A percentile compares a stretch with the other conserved stretches of the same genome.
phyloP scores from a whole-genome alignment of 345 rosid genomes.

The Citrus maxima region DNA sequence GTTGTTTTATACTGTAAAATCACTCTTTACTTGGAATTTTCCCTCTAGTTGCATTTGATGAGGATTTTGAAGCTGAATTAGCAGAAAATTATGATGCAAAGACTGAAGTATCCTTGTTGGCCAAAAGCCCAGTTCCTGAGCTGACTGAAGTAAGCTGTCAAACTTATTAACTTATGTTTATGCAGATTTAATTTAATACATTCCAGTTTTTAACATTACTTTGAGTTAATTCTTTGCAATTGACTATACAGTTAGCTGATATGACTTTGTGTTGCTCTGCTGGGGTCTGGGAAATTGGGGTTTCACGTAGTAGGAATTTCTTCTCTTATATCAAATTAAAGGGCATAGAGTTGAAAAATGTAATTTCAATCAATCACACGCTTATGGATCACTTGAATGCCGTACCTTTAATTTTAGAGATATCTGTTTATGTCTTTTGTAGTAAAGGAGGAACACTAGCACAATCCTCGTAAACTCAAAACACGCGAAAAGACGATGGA shows the following conservation, averaged over 20 bases:
- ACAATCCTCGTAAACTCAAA: background rate
- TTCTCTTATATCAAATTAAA: background rate
- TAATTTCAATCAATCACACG: background rate
- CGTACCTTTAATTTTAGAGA: background rate
- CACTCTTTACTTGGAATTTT: background rate
- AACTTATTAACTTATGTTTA: background rate
- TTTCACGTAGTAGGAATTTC: background rate
- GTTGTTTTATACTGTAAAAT: background rate
- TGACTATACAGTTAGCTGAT: background rate
- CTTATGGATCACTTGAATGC: background rate
- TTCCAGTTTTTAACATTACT: background rate
- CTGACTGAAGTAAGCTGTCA: slow-evolving; percentile 71
- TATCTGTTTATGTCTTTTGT: background rate
- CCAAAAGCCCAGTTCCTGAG: slow-evolving; percentile 66
- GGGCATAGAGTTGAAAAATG: background rate
- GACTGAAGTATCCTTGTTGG: slow-evolving; percentile 71
- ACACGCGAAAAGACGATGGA: background rate
- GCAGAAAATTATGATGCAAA: slow-evolving; percentile 75
- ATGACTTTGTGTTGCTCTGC: background rate
- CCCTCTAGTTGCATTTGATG: slow-evolving; percentile 86
- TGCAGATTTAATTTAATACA: background rate
- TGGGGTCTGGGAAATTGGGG: background rate
- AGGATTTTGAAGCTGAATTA: slow-evolving; percentile 96
- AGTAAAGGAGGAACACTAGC: background rate
- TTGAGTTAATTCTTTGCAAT: background rate